phyloP scores from a whole-genome alignment of 495 filamentous ascomycete species.

The Neurospora sp. region DNA sequence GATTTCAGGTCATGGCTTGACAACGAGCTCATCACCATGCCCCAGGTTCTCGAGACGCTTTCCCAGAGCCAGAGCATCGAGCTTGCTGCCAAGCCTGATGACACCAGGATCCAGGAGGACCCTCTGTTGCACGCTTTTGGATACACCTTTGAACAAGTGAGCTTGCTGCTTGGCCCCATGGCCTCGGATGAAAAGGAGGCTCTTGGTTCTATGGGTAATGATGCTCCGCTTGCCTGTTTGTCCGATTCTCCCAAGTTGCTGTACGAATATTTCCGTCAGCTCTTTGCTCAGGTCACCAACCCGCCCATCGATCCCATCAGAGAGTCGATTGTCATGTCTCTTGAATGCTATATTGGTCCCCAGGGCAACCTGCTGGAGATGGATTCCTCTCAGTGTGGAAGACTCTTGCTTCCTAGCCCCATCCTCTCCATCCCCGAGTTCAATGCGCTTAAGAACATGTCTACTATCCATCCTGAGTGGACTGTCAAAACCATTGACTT shows the following conservation, averaged over 20 bases:
- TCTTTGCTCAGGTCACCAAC: conserved; percentile 98
- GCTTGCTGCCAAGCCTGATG: conserved; percentile 56
- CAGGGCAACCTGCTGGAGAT: conserved; percentile 97
- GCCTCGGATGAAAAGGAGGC: conserved; percentile 98
- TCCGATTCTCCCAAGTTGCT: conserved; percentile 81
- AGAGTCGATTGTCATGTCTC: conserved; percentile 98
- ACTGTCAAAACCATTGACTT: conserved; percentile 90
- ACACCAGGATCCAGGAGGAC: conserved; percentile 73
- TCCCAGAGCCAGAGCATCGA: conserved; percentile 36
- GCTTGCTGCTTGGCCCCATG: conserved; percentile 89
- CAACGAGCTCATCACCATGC: conserved; percentile 68
- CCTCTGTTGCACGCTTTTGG: conserved; percentile 79
- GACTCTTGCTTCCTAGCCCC: conserved; percentile 80
- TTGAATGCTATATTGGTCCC: conserved; percentile 95
- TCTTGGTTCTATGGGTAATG: conserved; percentile 99
- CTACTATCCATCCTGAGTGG: conserved; percentile 67
- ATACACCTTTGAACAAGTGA: conserved; percentile 96
- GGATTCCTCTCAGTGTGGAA: conserved; percentile 78
- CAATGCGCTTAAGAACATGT: conserved; percentile 78
- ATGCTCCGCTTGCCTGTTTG: conserved; percentile 89
- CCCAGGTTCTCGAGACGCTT: conserved; percentile 58
- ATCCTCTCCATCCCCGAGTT: conserved; percentile 88
- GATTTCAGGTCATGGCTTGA: conserved; percentile 89
- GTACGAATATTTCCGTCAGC: conserved; percentile 97
- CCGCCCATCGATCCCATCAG: conserved; percentile 97